Base-by-base conservation (phyloP, 108 stramenopile species). In the Mediolabrus comicus region DNA sequence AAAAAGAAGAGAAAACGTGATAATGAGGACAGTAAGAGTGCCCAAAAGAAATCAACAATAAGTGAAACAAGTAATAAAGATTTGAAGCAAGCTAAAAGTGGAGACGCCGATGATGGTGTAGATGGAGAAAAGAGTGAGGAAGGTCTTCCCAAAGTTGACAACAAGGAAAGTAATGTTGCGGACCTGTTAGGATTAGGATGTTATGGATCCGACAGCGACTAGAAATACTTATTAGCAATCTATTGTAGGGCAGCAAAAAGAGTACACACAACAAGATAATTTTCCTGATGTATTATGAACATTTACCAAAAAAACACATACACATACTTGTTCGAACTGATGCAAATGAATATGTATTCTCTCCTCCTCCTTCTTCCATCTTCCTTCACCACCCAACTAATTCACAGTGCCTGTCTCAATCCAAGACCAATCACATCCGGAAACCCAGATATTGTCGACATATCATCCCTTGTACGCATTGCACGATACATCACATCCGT, bases 111-210 rank as follows among this genome's bases (percentile, higher is more conserved):
- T 24, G 46, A 22, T 49, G 46, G 46, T 22, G 46, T 22, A 22
- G 7, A 33, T 3, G 22, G 22, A 49, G 0, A 49, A 24, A 17
- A 3, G 22, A 7, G 4, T 24, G 43, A 46, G 22, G 19, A 19
- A 46, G n/a, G n/a, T n/a, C n/a, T n/a, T n/a, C n/a, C n/a, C n/a
- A n/a, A 1, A 43, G 46, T 22, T 8, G 22, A 49, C 14, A 17
- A 17, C 1, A 49, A 22, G 36, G 53, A 58, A 19, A 46, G 57
- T 13, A 52, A 56, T 52, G 74, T 27, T 2, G 75, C 65, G 27
- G 82, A 62, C 6, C 64, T 83, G 10, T 49, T 92, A 34, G 81
- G 83, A 28, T 55, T 92, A 26, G 80, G 75, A 39, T 85, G 82
- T 16, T 92, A 92, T 52, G 88, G 87, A 17, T 88, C 89, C 12